Evolutionary conservation across 768 basidiomycete genomes (phyloP).

Genomic region (Lentinula detonsa): DNA sequence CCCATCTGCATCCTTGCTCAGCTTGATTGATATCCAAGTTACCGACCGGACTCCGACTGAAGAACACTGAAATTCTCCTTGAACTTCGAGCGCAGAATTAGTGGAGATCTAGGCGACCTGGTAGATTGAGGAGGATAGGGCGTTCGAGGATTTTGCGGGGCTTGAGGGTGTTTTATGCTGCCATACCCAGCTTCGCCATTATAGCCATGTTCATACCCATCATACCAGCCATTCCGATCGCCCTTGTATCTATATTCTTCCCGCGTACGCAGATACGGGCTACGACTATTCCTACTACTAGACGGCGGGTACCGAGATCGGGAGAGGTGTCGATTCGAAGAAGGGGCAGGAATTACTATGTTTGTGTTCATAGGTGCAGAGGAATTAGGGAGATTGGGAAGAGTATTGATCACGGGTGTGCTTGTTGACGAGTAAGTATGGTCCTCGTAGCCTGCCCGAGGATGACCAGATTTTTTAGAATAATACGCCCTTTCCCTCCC

Average conservation of each 20-base stretch:
- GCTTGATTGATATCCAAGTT: no score
- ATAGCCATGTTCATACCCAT: background rate
- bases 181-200: background rate
- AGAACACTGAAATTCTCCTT: slow-evolving; percentile 5
- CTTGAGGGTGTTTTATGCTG: background rate
- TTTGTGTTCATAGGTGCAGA: background rate
- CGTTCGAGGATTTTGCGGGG: background rate
- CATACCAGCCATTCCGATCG: background rate
- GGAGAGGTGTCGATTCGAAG: background rate
- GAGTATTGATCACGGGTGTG: background rate
- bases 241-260: background rate
- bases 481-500: background rate
- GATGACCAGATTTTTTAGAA: background rate
- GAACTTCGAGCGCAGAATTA: slow-evolving; percentile 1
- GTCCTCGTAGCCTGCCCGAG: background rate
- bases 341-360: background rate
- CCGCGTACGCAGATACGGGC: background rate
- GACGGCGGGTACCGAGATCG: background rate
- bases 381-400: background rate
- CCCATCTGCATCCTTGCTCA: no score
- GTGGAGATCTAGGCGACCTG: background rate
- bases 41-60: background rate
- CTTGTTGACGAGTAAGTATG: background rate
- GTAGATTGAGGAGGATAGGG: background rate
- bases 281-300: background rate